Evolutionary conservation across 257 asterid genomes (phyloP).

Genomic region (Lycium barbarum): DNA sequence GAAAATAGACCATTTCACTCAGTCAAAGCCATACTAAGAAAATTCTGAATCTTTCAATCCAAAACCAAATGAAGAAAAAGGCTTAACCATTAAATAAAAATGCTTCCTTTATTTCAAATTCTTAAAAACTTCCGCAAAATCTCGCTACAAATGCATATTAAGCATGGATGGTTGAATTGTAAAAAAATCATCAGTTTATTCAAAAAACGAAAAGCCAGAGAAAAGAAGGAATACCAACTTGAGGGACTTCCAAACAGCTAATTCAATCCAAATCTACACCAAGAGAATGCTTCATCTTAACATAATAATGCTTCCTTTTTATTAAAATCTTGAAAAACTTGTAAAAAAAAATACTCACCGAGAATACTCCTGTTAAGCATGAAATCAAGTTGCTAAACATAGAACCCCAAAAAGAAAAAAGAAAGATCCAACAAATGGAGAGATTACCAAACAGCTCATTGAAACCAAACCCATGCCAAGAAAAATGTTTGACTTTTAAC

Average conservation of each 20-base stretch:
- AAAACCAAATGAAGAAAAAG: too few species aligned
- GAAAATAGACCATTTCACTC: conserved; percentile 21
- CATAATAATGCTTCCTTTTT: neutral
- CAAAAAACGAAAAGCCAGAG: too few species aligned
- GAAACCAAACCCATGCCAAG: neutral
- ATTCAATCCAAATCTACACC: neutral
- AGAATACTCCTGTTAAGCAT: neutral
- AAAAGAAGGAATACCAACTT: neutral
- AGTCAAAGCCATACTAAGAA: neutral
- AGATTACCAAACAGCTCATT: conserved; percentile 11
- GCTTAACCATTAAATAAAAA: too few species aligned
- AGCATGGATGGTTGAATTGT: too few species aligned
- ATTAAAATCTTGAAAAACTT: neutral
- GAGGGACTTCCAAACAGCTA: neutral
- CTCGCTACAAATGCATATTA: too few species aligned
- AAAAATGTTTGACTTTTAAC: neutral
- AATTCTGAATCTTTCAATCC: neutral
- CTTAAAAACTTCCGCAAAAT: too few species aligned
- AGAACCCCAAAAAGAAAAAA: too few species aligned
- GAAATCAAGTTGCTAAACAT: too few species aligned
- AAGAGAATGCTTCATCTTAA: neutral
- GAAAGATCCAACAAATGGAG: neutral
- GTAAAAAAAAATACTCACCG: neutral
- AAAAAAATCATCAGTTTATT: too few species aligned
- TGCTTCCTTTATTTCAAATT: too few species aligned